Evolutionary conservation across 2,329 filamentous ascomycete genomes (phyloP), one percentile per base, ranked within the genome.

Genomic region (Trichoderma polysporum): DNA sequence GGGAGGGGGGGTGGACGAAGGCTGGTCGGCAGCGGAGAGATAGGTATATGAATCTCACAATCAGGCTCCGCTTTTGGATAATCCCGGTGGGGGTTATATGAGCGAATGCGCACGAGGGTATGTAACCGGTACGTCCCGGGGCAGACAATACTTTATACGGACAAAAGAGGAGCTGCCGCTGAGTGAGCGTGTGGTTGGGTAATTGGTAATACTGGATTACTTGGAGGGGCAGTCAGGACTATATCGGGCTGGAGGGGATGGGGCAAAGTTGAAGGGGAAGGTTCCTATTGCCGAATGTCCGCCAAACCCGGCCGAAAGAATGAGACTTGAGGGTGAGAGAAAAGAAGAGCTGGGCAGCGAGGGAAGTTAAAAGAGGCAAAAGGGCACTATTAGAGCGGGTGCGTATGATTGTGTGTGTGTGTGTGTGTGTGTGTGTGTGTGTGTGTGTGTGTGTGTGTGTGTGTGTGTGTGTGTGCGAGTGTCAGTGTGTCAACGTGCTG

Each of bases 31-130:
- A 56, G 50, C 60, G 50, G 60, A 63, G 50, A 54, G 60, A 63
- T 56, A 13, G 37, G 60, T 63, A 63, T 63, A 63, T 63, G 60
- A 63, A 63, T 63, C 60, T 63, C 60, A 56, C 60, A 63, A 63
- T 63, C 50, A 63, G 37, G 60, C 60, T 63, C 60, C 60, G 60
- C 60, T 56, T 63, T 63, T 63, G 60, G 37, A 41, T 53, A 63
- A 63, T 63, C 60, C 60, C 37, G 50, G 60, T 63, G 60, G 60
- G 59, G 60, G 25, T 22, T 53, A n/a, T 31, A 45, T 54, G 27
- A 33, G 49, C 50, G 35, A 47, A 56, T 47, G 50, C 35, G 50
- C 52, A 63, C 49, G 49, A 63, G 60, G 60, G 60, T 56, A 54
- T 54, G 49, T 56, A 54, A 33, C 50, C 50, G 60, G 37, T 54